These are phyloP conservation scores for Scedosporium aurantiacum DNA, from an alignment of 2,329 filamentous ascomycete species.

Conservation along the genomic window DNA sequence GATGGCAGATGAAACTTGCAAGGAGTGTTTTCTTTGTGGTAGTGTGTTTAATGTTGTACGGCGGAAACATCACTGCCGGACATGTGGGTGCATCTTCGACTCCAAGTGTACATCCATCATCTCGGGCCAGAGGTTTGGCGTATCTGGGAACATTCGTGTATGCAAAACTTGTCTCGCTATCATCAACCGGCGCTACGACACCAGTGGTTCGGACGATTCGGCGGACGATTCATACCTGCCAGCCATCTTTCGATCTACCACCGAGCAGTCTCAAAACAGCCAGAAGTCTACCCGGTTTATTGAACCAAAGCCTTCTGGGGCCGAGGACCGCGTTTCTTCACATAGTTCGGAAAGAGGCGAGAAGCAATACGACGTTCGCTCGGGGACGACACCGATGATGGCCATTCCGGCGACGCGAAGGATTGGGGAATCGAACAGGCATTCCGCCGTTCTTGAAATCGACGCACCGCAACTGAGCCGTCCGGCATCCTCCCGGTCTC, in stretches of 20 bases:
- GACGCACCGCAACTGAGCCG: slow-evolving; percentile 71
- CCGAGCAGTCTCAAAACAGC: slow-evolving; percentile 12
- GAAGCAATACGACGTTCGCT: slow-evolving; percentile 36
- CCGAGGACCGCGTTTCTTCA: slow-evolving; percentile 6
- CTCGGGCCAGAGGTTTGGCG: slow-evolving; percentile 75
- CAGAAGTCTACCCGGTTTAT: not conserved
- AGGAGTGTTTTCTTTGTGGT: slow-evolving; percentile 90
- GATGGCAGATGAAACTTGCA: slow-evolving; percentile 98
- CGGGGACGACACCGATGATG: slow-evolving; percentile 60
- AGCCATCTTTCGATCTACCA: slow-evolving; percentile 46
- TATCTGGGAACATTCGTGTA: slow-evolving; percentile 72
- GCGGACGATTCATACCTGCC: slow-evolving; percentile 64
- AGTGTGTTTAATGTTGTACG: slow-evolving; percentile 87
- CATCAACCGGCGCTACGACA: slow-evolving; percentile 81
- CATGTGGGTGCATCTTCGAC: slow-evolving; percentile 97
- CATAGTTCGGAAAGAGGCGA: slow-evolving; percentile 18
- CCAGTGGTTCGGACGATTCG: slow-evolving; percentile 78
- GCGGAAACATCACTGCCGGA: slow-evolving; percentile 91
- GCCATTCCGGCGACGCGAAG: slow-evolving; percentile 55
- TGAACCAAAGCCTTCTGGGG: not conserved
- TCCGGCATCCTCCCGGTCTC: slow-evolving; percentile 86
- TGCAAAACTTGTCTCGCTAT: slow-evolving; percentile 89
- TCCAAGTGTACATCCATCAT: slow-evolving; percentile 92
- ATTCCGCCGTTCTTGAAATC: slow-evolving; percentile 83
- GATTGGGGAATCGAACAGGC: slow-evolving; percentile 67